Percentiles rank a stretch among this genome's conserved stretches.
Evolutionary conservation across 495 filamentous ascomycete genomes (phyloP).

Genomic region (Aspergillus affinis): DNA sequence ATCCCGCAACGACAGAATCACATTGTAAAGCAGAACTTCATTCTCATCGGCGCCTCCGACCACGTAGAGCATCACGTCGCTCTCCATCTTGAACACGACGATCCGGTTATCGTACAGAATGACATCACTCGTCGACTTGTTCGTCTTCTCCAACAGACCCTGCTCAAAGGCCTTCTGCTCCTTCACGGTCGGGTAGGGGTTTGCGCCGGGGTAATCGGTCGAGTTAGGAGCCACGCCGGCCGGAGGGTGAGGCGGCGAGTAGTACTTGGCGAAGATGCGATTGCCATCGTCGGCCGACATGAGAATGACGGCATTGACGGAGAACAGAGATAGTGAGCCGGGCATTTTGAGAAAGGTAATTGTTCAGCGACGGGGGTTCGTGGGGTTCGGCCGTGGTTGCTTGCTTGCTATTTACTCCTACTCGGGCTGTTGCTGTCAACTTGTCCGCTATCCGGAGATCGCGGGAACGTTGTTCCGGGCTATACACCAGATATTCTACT

Average conservation of each 20-base stretch:
- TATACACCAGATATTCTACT: slow-evolving; percentile 11
- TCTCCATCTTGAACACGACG: slow-evolving; percentile 96
- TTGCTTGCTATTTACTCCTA: slow-evolving; percentile 20
- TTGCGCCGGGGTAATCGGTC: slow-evolving; percentile 60
- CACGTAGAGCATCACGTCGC: slow-evolving; percentile 95
- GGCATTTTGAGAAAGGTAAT: slow-evolving; percentile 36
- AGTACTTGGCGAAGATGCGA: slow-evolving; percentile 95
- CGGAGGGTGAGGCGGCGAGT: slow-evolving; percentile 78
- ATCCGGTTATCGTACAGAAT: slow-evolving; percentile 94
- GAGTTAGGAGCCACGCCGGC: slow-evolving; percentile 49
- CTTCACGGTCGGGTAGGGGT: slow-evolving; percentile 87
- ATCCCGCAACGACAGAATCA: slow-evolving; percentile 84
- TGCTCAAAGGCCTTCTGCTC: slow-evolving; percentile 96
- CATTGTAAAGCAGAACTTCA: slow-evolving; percentile 93
- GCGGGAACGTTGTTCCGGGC: slow-evolving; percentile 41
- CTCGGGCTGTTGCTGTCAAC: slow-evolving; percentile 32
- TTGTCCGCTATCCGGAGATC: slow-evolving; percentile 40
- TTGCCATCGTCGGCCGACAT: slow-evolving; percentile 84
- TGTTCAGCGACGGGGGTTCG: slow-evolving; percentile 5
- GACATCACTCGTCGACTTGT: slow-evolving; percentile 91
- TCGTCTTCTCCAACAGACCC: slow-evolving; percentile 92
- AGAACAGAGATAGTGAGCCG: slow-evolving; percentile 74
- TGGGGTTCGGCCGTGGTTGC: not conserved
- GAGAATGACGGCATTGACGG: slow-evolving; percentile 88
- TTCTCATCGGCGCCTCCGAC: slow-evolving; percentile 92